Percentiles rank a stretch among this genome's conserved stretches.
Conservation (phyloP, 176 grass and related monocot species). For the Paspalum notatum region DNA sequence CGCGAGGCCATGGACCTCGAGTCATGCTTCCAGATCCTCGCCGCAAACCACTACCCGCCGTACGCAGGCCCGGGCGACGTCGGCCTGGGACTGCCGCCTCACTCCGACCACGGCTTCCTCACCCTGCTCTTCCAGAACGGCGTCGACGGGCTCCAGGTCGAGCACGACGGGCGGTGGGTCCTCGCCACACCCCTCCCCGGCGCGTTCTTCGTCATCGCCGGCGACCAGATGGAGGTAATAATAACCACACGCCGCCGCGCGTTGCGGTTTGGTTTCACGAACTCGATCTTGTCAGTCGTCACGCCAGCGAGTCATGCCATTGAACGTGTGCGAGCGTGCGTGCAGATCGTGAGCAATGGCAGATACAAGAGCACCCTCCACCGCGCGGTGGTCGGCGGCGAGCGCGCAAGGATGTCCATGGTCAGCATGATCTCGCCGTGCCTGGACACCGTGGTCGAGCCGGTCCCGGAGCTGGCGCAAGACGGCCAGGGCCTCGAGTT, state of each 20-base stretch:
- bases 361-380: constrained; percentile 71
- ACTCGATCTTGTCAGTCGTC: no score
- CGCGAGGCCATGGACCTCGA: constrained; percentile 49
- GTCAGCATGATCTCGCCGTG: constrained; percentile 60
- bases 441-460: constrained; percentile 61
- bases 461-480: constrained; percentile 49
- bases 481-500: constrained; percentile 38
- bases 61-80: constrained; percentile 21
- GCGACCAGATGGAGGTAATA: constrained; percentile 88
- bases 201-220: constrained; percentile 69
- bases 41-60: constrained; percentile 62
- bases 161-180: constrained; percentile 57
- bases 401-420: constrained; percentile 60
- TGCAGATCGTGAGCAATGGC: constrained; percentile 82
- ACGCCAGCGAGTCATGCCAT: background rate
- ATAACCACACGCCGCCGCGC: background rate
- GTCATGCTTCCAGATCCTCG: constrained; percentile 66
- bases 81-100: constrained; percentile 42
- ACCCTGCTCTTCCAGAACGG: constrained; percentile 79
- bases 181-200: constrained; percentile 60
- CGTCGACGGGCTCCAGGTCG: constrained; percentile 70
- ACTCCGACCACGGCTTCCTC: constrained; percentile 80
- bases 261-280: background rate
- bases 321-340: background rate
- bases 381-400: constrained; percentile 55